A percentile compares a stretch with the other conserved stretches of the same genome.
phyloP scores from a whole-genome alignment of 2,329 filamentous ascomycete species.

The Kalmusia sp. region DNA sequence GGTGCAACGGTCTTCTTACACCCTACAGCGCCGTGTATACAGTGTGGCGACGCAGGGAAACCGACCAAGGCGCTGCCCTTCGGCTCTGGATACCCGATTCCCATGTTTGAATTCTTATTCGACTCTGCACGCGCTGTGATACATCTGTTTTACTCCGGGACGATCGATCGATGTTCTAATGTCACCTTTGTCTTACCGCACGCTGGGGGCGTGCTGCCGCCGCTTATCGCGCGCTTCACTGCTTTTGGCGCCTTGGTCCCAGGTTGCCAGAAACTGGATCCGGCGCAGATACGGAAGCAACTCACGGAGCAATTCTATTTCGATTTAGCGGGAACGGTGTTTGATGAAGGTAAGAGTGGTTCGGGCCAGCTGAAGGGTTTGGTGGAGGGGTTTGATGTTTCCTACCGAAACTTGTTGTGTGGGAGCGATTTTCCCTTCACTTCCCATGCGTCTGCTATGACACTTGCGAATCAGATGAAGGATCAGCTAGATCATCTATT shows the following conservation, averaged over 20 bases:
- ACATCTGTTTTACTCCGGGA: conserved; percentile 58
- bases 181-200: conserved; percentile 59
- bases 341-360: conserved; percentile 46
- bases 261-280: conserved; percentile 33
- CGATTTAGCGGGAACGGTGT: conserved; percentile 60
- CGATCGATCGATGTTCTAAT: conserved; percentile 54
- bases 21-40: conserved; percentile 58
- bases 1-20: conserved; percentile 62
- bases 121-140: conserved; percentile 58
- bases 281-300: conserved; percentile 38
- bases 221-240: conserved; percentile 54
- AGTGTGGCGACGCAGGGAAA: conserved; percentile 9
- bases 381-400: conserved; percentile 50
- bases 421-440: conserved; percentile 63
- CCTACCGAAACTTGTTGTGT: conserved; percentile 54
- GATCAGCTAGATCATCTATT: conserved; percentile 50
- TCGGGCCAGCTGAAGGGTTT: conserved; percentile 57
- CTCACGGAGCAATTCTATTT: conserved; percentile 57
- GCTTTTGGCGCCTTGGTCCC: conserved; percentile 49
- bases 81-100: conserved; percentile 48
- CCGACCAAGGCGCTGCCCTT: conserved; percentile 46
- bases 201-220: conserved; percentile 54
- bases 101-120: conserved; percentile 61
- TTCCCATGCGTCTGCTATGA: conserved; percentile 43
- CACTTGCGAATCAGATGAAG: conserved; percentile 51